Evolutionary conservation across 1,284 basidiomycete species (phyloP).

Genomic region (Heterobasidion annosum): DNA sequence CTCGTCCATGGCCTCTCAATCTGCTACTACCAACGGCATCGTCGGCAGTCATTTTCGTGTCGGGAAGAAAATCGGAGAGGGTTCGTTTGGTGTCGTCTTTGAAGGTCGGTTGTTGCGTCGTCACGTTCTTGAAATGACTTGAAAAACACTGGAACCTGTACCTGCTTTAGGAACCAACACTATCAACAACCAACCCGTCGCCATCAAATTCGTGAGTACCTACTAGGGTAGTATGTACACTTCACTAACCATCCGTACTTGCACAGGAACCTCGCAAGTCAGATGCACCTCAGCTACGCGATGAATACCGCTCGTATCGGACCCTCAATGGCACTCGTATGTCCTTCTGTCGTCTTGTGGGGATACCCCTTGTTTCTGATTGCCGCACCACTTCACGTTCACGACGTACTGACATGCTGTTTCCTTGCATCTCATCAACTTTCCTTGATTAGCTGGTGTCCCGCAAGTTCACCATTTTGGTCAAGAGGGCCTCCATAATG

Average conservation of each 20-base stretch:
- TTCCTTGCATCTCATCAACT: not conserved
- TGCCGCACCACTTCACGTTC: not conserved
- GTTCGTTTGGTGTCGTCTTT: conserved; percentile 78
- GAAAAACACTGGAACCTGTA: not conserved
- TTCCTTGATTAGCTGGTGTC: conserved; percentile 63
- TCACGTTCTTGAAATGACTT: not conserved
- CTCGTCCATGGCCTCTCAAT: conserved; percentile 50
- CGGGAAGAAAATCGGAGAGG: conserved; percentile 84
- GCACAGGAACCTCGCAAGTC: conserved; percentile 93
- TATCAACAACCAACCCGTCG: conserved; percentile 84
- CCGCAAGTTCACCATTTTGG: conserved; percentile 99
- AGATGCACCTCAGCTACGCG: conserved; percentile 94
- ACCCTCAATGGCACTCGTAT: conserved; percentile 87
- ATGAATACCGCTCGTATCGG: conserved; percentile 97
- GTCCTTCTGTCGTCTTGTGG: conserved; percentile 24
- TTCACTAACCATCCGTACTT: too few relatives aligned
- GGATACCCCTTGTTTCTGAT: conserved; percentile 1
- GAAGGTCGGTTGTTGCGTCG: conserved; percentile 43
- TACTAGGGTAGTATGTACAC: not conserved
- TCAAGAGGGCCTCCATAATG: conserved; percentile 96
- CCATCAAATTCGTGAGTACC: conserved; percentile 88
- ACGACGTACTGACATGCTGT: not conserved
- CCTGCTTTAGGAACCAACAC: conserved; percentile 69
- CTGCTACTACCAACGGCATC: conserved; percentile 55
- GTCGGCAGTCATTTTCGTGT: conserved; percentile 72